Base-by-base conservation (phyloP, 2,329 filamentous ascomycete genomes). In the Grosmannia clavigera region DNA sequence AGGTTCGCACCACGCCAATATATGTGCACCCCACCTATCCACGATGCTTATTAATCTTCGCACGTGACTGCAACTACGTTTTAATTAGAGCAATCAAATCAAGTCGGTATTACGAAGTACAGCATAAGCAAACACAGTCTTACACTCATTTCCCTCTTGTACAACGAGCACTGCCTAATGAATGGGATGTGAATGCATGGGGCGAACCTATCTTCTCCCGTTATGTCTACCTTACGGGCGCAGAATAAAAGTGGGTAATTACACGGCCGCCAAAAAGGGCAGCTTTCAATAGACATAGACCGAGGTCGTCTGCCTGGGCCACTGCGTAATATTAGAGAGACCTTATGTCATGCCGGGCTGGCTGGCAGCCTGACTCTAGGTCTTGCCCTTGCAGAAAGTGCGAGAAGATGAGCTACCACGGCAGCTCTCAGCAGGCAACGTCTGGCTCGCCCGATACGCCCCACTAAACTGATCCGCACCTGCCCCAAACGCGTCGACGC, bases 401-500 rank as follows among this genome's bases (percentile, higher is more conserved):
- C 19, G 19, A 19, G 19, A 46, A n/a, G 16, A 46, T 16, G 43
- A 14, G 16, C 16, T 46, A 46, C 38, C 11, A 16, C 40, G 16
- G 14, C 40, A 16, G 40, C 40, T 43, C 40, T 16, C 43, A 46
- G 43, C 43, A 46, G 43, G 40, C 40, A 43, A 43, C 5, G 14
- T 43, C 40, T 43, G 40, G 5, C 6, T n/a, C 9, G 43, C 19
- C 43, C 43, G 43, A 46, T n/a, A 19, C 6, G 43, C 19, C 43
- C 43, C 43, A 46, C 43, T 46, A 46, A 46, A 46, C 22, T 7
- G 43, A 46, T n/a, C 19, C 43, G 43, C 43, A 46, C 16, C 43
- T n/a, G 9, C n/a, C n/a, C 40, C 33, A 40, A 54, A 55, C 59
- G 59, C 58, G 59, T 65, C 57, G 53, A 64, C 63, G 63, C 63